Base-by-base conservation (phyloP, 1,284 basidiomycete species). In the Cutaneotrichosporon curvatum region DNA sequence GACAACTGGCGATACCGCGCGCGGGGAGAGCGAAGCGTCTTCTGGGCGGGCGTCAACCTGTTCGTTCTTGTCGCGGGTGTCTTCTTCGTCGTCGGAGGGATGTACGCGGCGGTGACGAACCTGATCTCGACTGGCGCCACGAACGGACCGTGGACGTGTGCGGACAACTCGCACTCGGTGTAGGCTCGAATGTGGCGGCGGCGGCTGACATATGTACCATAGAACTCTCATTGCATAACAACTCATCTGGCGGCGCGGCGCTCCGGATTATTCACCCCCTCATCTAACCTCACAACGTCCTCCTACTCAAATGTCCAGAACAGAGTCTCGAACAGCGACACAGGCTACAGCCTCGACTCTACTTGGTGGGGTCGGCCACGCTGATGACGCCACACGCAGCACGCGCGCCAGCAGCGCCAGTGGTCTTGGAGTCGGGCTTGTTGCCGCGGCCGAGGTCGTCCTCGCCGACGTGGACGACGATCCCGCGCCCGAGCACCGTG, bases 31-130 rank as follows among this genome's bases (percentile, higher is more conserved):
- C 41, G 55, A 5, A 61, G 36, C 34, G 58, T 54, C 20, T 53
- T 47, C 20, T 16, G 50, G 16, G 31, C 55, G 16, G 37, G 47
- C 22, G 51, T 37, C n/a, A 51, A 62, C 35, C 9, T 50, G 7
- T 34, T 61, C 25, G 41, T 60, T 32, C 37, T 60, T 20, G 31
- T 55, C 16, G 30, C 55, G 20, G 59, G 58, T 33, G 28, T 55
- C 35, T 61, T 62, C 40, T 47, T 61, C 22, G 57, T 53, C 28
- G 49, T 58, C 12, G 58, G 55, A n/a, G 59, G 59, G n/a, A 64
- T 63, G 2, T 68, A 64, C 43, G 64, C 62, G 9, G 52, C 59
- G 47, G 91, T 96, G 64, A 90, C 87, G 21, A 89, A 96, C 67
- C 73, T 61, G 42, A 57, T 51, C 34, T 46, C 6, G 15, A 38